Evolutionary conservation across 2,329 filamentous ascomycete species (phyloP).

Genomic region (Alternaria triticina): DNA sequence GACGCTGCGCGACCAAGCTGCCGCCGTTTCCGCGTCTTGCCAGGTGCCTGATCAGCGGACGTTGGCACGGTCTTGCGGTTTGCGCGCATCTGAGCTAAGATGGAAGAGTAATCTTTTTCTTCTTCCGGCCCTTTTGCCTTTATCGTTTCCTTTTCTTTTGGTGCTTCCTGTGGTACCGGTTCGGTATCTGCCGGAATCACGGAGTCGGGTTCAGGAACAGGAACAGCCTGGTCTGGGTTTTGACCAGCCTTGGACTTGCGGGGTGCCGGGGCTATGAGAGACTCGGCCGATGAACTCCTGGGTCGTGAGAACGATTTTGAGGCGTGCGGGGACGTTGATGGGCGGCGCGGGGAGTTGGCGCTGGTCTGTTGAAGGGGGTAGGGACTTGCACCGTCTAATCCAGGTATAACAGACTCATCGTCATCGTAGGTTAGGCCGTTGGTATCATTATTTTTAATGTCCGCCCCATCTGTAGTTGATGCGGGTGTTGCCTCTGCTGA

Average conservation of each 20-base stretch:
- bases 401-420: constrained; percentile 16
- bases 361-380: constrained; percentile 38
- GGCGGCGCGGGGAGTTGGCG: constrained; percentile 39
- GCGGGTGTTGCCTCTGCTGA: constrained; percentile 28
- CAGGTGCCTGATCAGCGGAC: constrained; percentile 25
- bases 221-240: constrained; percentile 19
- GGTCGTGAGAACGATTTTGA: constrained; percentile 23
- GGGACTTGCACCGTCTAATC: constrained; percentile 31
- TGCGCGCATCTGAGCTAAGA: constrained; percentile 40
- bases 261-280: constrained; percentile 22
- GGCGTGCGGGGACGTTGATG: constrained; percentile 34
- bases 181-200: constrained; percentile 30
- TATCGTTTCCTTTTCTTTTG: constrained; percentile 16
- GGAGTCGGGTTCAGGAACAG: constrained; percentile 19
- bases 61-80: constrained; percentile 34
- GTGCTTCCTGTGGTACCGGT: constrained; percentile 8
- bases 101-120: constrained; percentile 41
- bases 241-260: constrained; percentile 15
- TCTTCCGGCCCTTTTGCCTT: constrained; percentile 14
- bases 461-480: constrained; percentile 25
- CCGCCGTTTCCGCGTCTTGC: constrained; percentile 28
- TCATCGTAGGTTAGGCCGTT: constrained; percentile 12
- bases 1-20: constrained; percentile 44
- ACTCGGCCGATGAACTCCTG: constrained; percentile 30
- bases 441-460: constrained; percentile 14